Base-by-base conservation (phyloP, 192 early-diverging fungal species). In the Coemansia sp. region DNA sequence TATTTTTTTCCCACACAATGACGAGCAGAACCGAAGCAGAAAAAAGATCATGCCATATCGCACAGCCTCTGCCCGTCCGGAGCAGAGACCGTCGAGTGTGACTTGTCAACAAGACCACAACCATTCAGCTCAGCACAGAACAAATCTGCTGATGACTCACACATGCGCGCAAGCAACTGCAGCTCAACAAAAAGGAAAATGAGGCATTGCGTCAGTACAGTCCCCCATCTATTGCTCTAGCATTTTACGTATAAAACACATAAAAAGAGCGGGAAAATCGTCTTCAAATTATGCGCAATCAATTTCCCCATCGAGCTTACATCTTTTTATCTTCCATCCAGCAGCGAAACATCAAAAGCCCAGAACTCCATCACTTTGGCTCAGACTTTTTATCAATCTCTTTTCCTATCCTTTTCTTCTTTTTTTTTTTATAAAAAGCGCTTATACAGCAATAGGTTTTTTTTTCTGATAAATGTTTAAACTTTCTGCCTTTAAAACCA, bases 391-490 rank as follows among this genome's bases (percentile, higher is more conserved):
- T 28, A 28, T 28, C 45, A 15, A 48, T 48, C 45, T 5, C 18
- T 48, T 48, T 48, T 15, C 45, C 14, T 48, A 48, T 48, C 45
- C 1, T 6, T 56, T 56, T 17, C 53, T 41, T 4, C 39, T 41
- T 7, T 41, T 2, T 56, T 56, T 56, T 28, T 56, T 56, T 56
- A 59, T 8, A 56, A 33, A 59, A 34, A 65, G 4, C 28, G 4
- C 7, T 53, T 54, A 43, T 34, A 41, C 35, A 38, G n/a, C 14
- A 5, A 48, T 15, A 8, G 17, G 12, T 48, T 41, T 70, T 34
- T 34, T 53, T 60, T 15, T 59, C 36, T 20, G 65, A 38, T 59
- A 59, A 52, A 83, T 83, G 75, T 69, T 74, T 61, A 73, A 64
- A 39, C 66, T 67, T 8, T 67, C 58, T 38, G 14, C 71, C 17